These are phyloP conservation scores for Selaginella moellendorffii DNA, from an alignment of 75 land plant species.

Conservation along the genomic window DNA sequence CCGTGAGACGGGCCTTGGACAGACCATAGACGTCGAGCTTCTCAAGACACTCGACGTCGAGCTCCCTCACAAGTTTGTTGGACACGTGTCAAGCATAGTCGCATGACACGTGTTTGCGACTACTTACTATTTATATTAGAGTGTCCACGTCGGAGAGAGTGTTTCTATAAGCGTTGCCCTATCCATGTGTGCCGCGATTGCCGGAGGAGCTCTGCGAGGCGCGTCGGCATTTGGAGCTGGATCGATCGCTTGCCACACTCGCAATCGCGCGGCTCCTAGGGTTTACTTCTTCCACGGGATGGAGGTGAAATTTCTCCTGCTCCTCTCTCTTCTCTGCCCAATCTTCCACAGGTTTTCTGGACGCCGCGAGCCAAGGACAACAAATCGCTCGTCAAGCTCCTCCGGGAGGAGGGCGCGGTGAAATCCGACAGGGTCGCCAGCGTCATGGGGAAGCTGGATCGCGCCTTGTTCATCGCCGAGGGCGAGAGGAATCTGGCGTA, in stretches of 20 bases:
- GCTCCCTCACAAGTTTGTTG: no score
- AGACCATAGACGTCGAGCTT: no score
- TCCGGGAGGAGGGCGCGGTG: conserved; percentile 49
- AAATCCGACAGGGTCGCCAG: conserved; percentile 57
- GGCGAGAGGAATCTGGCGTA: conserved; percentile 50
- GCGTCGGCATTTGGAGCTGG: background rate
- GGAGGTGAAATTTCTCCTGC: background rate
- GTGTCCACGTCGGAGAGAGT: no score
- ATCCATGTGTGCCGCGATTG: background rate
- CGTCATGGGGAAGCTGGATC: conserved; percentile 72
- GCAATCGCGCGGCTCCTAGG: background rate
- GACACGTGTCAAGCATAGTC: no score
- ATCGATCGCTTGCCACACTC: background rate
- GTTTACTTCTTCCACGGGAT: background rate
- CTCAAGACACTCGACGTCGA: no score
- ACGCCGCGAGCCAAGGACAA: conserved; percentile 18
- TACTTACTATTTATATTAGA: no score
- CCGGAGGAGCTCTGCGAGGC: background rate
- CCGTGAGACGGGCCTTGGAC: no score
- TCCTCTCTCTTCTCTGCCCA: no score
- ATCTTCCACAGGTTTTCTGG: background rate
- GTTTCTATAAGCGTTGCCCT: no score
- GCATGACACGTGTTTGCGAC: no score
- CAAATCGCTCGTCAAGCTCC: conserved; percentile 47
- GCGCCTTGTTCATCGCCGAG: conserved; percentile 68